A percentile compares a stretch with the other conserved stretches of the same genome.
Evolutionary conservation across 139 green algal genomes (phyloP).

Genomic region (Tetraselmis chui): DNA sequence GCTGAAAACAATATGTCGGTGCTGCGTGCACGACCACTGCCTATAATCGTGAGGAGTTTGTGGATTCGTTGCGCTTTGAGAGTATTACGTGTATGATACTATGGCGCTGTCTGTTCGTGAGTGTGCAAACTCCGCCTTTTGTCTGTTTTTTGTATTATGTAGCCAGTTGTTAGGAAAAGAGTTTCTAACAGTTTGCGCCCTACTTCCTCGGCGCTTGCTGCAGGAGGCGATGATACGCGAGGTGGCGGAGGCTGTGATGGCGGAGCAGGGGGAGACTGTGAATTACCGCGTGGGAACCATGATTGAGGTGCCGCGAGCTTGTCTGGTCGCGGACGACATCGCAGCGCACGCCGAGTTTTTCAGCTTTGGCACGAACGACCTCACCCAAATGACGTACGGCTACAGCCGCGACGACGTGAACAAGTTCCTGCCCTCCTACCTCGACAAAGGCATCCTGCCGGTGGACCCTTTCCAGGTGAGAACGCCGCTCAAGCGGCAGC

Average conservation of each 20-base stretch:
- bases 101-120: too few species aligned
- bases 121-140: too few species aligned
- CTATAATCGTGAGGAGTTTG: too few species aligned
- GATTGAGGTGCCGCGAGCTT: slow-evolving; percentile 41
- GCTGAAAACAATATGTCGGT: too few species aligned
- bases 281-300: slow-evolving; percentile 36
- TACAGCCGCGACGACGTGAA: slow-evolving; percentile 35
- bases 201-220: too few species aligned
- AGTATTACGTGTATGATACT: too few species aligned
- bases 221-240: neutral
- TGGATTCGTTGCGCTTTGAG: too few species aligned
- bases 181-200: too few species aligned
- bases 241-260: slow-evolving; percentile 15
- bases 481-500: too few species aligned
- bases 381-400: slow-evolving; percentile 46
- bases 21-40: too few species aligned
- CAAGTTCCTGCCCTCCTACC: slow-evolving; percentile 35
- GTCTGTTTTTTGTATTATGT: too few species aligned
- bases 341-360: slow-evolving; percentile 39
- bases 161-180: too few species aligned
- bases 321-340: slow-evolving; percentile 34
- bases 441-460: slow-evolving; percentile 31
- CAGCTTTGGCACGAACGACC: slow-evolving; percentile 47
- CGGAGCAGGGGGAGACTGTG: slow-evolving; percentile 20
- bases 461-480: slow-evolving; percentile 43